Evolutionary conservation across 108 stramenopile species (phyloP).

Genomic region (Aurantiochytrium sp.): DNA sequence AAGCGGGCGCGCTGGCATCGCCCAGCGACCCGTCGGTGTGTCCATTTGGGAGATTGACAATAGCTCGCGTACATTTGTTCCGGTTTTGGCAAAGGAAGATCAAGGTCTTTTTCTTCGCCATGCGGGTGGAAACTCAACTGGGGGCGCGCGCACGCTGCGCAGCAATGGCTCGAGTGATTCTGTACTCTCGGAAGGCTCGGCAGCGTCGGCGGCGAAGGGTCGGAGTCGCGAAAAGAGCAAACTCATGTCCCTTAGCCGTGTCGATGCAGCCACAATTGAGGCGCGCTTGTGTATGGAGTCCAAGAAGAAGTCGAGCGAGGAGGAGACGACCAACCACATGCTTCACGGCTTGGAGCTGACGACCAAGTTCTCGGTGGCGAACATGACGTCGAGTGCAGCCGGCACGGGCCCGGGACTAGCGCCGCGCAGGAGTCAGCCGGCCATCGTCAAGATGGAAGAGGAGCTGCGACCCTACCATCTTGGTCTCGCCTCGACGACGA

Average conservation of each 20-base stretch:
- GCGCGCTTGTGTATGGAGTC: background rate
- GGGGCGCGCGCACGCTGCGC: background rate
- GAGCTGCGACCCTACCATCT: background rate
- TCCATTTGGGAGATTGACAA: constrained; percentile 17
- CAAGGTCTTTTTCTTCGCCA: background rate
- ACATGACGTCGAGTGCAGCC: background rate
- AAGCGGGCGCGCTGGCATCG: background rate
- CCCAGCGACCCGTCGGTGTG: background rate
- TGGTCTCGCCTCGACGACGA: background rate
- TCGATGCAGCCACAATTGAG: background rate
- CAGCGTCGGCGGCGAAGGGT: background rate
- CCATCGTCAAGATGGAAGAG: background rate
- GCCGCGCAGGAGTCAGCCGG: too few species aligned
- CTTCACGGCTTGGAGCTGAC: background rate
- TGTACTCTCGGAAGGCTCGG: background rate
- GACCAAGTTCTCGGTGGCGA: background rate
- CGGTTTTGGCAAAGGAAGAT: background rate
- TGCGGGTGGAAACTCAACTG: too few species aligned
- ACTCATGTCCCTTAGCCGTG: background rate
- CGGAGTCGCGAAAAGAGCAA: background rate
- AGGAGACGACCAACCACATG: background rate
- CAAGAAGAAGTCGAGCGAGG: background rate
- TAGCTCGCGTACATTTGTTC: constrained; percentile 1
- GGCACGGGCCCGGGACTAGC: background rate
- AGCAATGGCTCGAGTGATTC: background rate